These are phyloP conservation scores for Cladophialophora exuberans DNA, from an alignment of 2,329 filamentous ascomycete genomes.

Conservation along the genomic window DNA sequence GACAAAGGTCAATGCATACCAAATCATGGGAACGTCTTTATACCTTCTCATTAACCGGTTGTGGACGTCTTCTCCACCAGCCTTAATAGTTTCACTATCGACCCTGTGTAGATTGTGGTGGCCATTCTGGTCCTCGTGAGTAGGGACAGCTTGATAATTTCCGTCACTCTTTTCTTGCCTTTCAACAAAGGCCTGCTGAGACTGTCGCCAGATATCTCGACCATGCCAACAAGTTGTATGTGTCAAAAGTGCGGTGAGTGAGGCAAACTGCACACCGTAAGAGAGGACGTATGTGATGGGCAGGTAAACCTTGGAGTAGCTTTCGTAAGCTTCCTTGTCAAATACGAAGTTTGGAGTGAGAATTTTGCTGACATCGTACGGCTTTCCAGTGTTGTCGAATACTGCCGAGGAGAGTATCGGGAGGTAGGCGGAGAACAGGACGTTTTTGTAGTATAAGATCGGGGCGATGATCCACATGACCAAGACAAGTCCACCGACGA, in stretches of 20 bases:
- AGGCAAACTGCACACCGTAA: slow-evolving; percentile 85
- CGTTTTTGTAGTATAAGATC: slow-evolving; percentile 77
- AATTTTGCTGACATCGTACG: slow-evolving; percentile 81
- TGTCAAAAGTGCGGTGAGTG: slow-evolving; percentile 75
- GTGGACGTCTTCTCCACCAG: slow-evolving; percentile 76
- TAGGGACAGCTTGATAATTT: slow-evolving; percentile 57
- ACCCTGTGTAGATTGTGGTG: slow-evolving; percentile 13
- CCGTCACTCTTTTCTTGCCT: slow-evolving; percentile 56
- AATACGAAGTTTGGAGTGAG: slow-evolving; percentile 78
- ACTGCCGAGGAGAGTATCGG: slow-evolving; percentile 83
- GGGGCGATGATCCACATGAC: slow-evolving; percentile 87
- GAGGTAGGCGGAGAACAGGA: slow-evolving; percentile 81
- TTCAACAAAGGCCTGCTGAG: slow-evolving; percentile 70
- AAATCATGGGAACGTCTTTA: slow-evolving; percentile 76
- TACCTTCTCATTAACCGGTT: slow-evolving; percentile 82
- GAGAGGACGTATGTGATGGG: slow-evolving; percentile 87
- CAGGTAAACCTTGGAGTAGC: slow-evolving; percentile 82
- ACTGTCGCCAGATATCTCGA: slow-evolving; percentile 77
- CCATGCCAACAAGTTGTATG: slow-evolving; percentile 87
- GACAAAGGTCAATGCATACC: slow-evolving; percentile 77
- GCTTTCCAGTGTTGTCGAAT: slow-evolving; percentile 79
- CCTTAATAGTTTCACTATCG: slow-evolving; percentile 21
- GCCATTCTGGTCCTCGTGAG: slow-evolving; percentile 23
- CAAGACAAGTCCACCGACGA: slow-evolving; percentile 75
- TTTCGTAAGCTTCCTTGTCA: slow-evolving; percentile 72